phyloP scores from a whole-genome alignment of 2,329 filamentous ascomycete species.

The Coleophoma crateriformis region DNA sequence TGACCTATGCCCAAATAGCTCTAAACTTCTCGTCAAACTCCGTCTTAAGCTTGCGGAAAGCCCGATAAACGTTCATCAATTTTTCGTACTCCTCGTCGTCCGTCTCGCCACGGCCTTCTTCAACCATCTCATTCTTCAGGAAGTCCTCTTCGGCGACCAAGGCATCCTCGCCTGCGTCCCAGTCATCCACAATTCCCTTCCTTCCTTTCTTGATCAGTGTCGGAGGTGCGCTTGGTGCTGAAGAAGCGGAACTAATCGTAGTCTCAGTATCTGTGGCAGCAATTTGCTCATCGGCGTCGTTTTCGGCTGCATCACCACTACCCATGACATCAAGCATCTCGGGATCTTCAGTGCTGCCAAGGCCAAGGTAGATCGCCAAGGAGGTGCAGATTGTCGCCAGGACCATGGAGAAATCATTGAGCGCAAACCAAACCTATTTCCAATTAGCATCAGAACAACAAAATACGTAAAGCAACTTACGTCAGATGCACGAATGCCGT shows the following conservation, averaged over 20 bases:
- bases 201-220: slow-evolving; percentile 13
- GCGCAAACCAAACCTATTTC: slow-evolving; percentile 57
- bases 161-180: slow-evolving; percentile 35
- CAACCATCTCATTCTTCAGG: slow-evolving; percentile 25
- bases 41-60: slow-evolving; percentile 49
- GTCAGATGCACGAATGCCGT: slow-evolving; percentile 60
- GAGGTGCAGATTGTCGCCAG: slow-evolving; percentile 68
- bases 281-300: slow-evolving; percentile 26
- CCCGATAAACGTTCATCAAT: slow-evolving; percentile 50
- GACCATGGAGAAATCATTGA: slow-evolving; percentile 61
- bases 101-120: slow-evolving; percentile 21
- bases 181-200: slow-evolving; percentile 42
- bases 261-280: slow-evolving; percentile 19
- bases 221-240: slow-evolving; percentile 4
- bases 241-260: slow-evolving; percentile 1
- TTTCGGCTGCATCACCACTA: slow-evolving; percentile 42
- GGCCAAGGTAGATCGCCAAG: slow-evolving; percentile 50
- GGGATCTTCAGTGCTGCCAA: slow-evolving; percentile 42
- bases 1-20: slow-evolving; percentile 21
- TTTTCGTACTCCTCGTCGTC: slow-evolving; percentile 35
- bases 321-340: slow-evolving; percentile 38
- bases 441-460: slow-evolving; percentile 3
- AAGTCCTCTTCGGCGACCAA: slow-evolving; percentile 30
- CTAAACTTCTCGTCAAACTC: slow-evolving; percentile 60
- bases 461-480: slow-evolving; percentile 9